These are phyloP conservation scores for Apiospora koreana DNA, from an alignment of 2,329 filamentous ascomycete genomes.

Conservation along the genomic window DNA sequence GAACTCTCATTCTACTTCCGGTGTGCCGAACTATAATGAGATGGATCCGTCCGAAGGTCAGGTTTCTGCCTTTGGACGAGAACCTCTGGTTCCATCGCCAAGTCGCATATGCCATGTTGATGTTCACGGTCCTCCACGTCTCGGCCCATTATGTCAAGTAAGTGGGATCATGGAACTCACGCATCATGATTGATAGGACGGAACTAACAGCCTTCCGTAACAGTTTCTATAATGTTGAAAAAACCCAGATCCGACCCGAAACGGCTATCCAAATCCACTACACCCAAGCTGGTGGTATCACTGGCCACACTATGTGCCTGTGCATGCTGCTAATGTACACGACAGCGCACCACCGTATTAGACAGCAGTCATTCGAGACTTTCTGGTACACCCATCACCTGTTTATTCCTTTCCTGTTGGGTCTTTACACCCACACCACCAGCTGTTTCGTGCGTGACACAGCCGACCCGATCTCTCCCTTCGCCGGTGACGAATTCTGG, in stretches of 20 bases:
- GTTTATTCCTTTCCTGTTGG: slow-evolving; percentile 94
- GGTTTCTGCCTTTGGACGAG: slow-evolving; percentile 91
- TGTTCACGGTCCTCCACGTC: slow-evolving; percentile 80
- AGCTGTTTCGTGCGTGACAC: slow-evolving; percentile 95
- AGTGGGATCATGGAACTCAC: slow-evolving; percentile 28
- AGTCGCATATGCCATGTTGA: slow-evolving; percentile 82
- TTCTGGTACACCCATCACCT: slow-evolving; percentile 99
- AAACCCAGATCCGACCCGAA: slow-evolving; percentile 75
- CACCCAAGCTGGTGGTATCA: slow-evolving; percentile 83
- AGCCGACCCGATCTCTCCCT: slow-evolving; percentile 71
- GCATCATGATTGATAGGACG: slow-evolving; percentile 9
- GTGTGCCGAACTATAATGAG: slow-evolving; percentile 92
- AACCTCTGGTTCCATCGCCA: slow-evolving; percentile 97
- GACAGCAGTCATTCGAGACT: slow-evolving; percentile 95
- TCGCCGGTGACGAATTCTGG: slow-evolving; percentile 83
- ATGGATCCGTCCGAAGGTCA: slow-evolving; percentile 81
- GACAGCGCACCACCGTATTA: slow-evolving; percentile 87
- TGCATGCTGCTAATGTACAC: slow-evolving; percentile 99
- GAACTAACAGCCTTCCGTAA: slow-evolving; percentile 23
- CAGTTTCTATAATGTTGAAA: slow-evolving; percentile 94
- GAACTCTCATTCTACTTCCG: slow-evolving; percentile 84
- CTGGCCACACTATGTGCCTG: slow-evolving; percentile 96
- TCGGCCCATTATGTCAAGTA: slow-evolving; percentile 91
- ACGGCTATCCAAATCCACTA: slow-evolving; percentile 92
- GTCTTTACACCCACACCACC: slow-evolving; percentile 91